Evolutionary conservation across 202 grass and related monocot species (phyloP).

Genomic region (Carex arenaria): DNA sequence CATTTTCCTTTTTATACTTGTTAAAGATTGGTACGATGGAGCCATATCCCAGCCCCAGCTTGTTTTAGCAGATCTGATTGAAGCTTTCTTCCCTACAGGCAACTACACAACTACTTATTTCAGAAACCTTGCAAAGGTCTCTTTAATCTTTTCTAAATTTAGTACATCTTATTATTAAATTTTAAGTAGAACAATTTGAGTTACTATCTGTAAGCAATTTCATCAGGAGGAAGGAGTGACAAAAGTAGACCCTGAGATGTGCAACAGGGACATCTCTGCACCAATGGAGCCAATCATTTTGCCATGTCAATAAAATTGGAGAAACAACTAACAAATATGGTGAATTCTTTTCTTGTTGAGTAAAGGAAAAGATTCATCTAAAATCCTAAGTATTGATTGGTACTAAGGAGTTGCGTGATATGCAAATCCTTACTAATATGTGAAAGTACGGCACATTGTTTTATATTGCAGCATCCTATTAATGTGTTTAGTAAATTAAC

Average conservation of each 20-base stretch:
- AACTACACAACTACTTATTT: slow-evolving; percentile 78
- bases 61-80: slow-evolving; percentile 84
- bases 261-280: slow-evolving; percentile 45
- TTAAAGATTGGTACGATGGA: slow-evolving; percentile 91
- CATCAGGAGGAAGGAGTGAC: slow-evolving; percentile 72
- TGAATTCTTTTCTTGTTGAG: not conserved
- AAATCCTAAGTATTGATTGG: not conserved
- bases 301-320: slow-evolving; percentile 61
- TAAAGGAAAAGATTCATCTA: not conserved
- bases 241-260: slow-evolving; percentile 53
- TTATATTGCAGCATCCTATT: not conserved
- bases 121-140: slow-evolving; percentile 82
- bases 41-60: slow-evolving; percentile 85
- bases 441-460: not conserved
- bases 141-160: not conserved
- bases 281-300: slow-evolving; percentile 80
- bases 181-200: not conserved
- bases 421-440: not conserved
- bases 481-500: not conserved
- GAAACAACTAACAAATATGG: not conserved
- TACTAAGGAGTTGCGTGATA: not conserved
- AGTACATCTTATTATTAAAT: not conserved
- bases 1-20: slow-evolving; percentile 16
- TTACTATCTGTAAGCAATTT: slow-evolving; percentile 7
- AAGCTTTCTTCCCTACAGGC: slow-evolving; percentile 84